phyloP scores from a whole-genome alignment of 192 early-diverging fungal species.

The Rhizophagus sp. region DNA sequence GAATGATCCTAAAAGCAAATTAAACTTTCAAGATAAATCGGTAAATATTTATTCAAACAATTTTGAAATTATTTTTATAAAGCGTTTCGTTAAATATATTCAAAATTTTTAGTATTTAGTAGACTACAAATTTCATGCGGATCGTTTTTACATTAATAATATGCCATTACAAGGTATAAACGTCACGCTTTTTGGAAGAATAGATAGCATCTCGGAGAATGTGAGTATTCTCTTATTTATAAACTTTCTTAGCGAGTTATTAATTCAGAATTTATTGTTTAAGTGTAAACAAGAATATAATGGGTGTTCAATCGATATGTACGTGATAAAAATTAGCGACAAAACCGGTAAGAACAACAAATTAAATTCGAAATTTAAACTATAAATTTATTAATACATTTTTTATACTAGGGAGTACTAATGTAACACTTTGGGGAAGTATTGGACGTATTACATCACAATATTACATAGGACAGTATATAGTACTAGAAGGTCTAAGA shows the following conservation, averaged over 20 bases:
- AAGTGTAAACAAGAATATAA: not conserved
- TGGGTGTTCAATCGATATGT: not conserved
- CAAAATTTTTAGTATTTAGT: not conserved
- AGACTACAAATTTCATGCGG: not conserved
- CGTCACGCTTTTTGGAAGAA: constrained; percentile 4
- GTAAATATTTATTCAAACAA: not conserved
- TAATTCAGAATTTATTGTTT: not conserved
- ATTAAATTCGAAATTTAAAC: not conserved
- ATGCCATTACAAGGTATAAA: constrained; percentile 1
- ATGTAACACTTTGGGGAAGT: not conserved
- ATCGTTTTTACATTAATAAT: constrained; percentile 1
- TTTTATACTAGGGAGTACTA: not conserved
- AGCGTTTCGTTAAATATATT: not conserved
- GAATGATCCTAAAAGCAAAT: not conserved
- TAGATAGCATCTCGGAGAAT: not conserved
- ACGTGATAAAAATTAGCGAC: constrained; percentile 3
- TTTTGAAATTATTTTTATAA: not conserved
- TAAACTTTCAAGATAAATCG: not conserved
- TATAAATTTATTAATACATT: not conserved
- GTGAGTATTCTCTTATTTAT: not conserved
- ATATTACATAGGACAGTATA: constrained; percentile 6
- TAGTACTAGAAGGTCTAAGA: constrained; percentile 4
- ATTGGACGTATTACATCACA: not conserved
- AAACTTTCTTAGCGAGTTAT: not conserved
- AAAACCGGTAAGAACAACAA: not conserved